These are phyloP conservation scores for Candida sanyaensis DNA, from an alignment of 1,139 yeast species.

Conservation along the genomic window DNA sequence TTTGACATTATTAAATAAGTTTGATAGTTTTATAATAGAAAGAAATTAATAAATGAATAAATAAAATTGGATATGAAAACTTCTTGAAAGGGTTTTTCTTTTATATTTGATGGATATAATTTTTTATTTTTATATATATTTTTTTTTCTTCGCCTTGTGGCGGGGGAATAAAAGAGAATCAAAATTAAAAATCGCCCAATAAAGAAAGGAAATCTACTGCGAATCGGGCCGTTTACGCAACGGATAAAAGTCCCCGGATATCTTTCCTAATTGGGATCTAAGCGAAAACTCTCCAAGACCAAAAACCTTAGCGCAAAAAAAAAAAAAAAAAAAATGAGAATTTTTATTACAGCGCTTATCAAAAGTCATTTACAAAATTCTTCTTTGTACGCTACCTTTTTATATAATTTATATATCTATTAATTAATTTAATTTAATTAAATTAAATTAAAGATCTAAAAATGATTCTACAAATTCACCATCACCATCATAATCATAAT, in stretches of 20 bases:
- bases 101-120: not conserved
- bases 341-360: not conserved
- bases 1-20: constrained; percentile 7
- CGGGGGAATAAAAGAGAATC: too few relatives aligned
- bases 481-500: constrained; percentile 25
- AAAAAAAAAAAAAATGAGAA: not conserved
- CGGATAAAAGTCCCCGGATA: not conserved
- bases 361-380: too few relatives aligned
- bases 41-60: not conserved
- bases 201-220: too few relatives aligned
- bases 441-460: constrained; percentile 3
- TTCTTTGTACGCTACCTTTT: too few relatives aligned
- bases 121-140: not conserved
- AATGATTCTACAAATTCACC: constrained; percentile 20
- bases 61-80: too few relatives aligned
- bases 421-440: too few relatives aligned
- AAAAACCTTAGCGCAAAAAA: not conserved
- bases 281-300: not conserved
- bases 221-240: too few relatives aligned
- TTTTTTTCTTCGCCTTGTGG: too few relatives aligned
- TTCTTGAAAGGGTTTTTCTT: too few relatives aligned
- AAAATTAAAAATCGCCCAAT: too few relatives aligned
- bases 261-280: not conserved
- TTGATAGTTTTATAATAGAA: too few relatives aligned
- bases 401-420: constrained; percentile 10